These are phyloP conservation scores for Daldinia loculata DNA, from an alignment of 495 filamentous ascomycete species.

Conservation along the genomic window DNA sequence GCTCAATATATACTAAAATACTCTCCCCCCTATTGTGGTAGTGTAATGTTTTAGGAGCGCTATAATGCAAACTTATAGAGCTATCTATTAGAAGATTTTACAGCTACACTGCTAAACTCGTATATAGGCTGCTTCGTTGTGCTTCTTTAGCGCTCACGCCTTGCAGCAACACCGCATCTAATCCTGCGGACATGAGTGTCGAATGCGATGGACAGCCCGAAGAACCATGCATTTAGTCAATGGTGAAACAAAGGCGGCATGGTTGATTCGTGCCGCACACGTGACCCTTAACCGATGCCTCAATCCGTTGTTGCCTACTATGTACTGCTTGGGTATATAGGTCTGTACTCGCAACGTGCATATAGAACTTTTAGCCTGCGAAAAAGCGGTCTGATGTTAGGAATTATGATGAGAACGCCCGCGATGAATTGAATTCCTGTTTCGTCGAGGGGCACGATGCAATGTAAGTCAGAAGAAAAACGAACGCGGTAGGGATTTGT, in stretches of 20 bases:
- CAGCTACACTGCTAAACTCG: background rate
- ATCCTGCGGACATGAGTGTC: constrained; percentile 36
- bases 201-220: constrained; percentile 36
- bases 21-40: background rate
- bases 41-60: background rate
- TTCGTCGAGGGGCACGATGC: constrained; percentile 7
- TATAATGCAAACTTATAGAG: background rate
- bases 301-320: constrained; percentile 35
- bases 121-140: constrained; percentile 18
- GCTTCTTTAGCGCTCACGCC: constrained; percentile 39
- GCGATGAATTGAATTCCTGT: constrained; percentile 1
- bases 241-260: constrained; percentile 39
- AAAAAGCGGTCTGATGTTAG: constrained; percentile 36
- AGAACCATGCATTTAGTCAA: constrained; percentile 38
- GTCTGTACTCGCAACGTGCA: constrained; percentile 14
- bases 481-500: background rate
- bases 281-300: constrained; percentile 35
- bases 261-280: constrained; percentile 37
- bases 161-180: constrained; percentile 33
- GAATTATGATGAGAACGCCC: background rate
- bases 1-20: background rate
- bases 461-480: constrained; percentile 3
- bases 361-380: constrained; percentile 13
- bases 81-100: background rate
- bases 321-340: background rate